Conservation (phyloP, 495 filamentous ascomycete genomes). For the Penicillium manginii region DNA sequence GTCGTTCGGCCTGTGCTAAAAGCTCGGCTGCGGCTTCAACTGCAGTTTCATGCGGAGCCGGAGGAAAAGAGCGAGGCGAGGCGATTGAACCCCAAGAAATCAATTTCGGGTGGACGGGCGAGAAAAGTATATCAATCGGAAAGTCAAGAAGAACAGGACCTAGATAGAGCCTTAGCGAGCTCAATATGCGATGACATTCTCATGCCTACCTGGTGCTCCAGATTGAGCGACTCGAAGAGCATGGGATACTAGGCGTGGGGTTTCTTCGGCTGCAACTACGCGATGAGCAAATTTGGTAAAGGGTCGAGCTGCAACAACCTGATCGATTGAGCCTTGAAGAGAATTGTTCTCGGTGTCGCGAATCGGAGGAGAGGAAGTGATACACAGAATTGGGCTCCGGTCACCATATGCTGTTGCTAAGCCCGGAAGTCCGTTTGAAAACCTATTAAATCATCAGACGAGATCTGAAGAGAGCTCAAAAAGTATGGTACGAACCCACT, state of each 20-base stretch:
- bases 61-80: conserved; percentile 23
- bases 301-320: conserved; percentile 26
- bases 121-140: conserved; percentile 34
- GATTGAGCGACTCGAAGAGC: conserved; percentile 31
- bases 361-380: conserved; percentile 34
- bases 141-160: conserved; percentile 35
- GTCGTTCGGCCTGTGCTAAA: conserved; percentile 19
- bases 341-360: conserved; percentile 36
- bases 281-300: conserved; percentile 37
- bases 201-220: conserved; percentile 28
- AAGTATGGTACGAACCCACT: conserved; percentile 25
- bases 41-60: conserved; percentile 24
- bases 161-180: conserved; percentile 2
- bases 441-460: conserved; percentile 11
- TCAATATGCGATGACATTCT: not conserved
- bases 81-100: conserved; percentile 36
- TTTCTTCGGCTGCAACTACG: conserved; percentile 30
- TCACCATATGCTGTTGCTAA: conserved; percentile 34
- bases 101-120: conserved; percentile 27
- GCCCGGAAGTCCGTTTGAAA: conserved; percentile 35
- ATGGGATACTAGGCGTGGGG: conserved; percentile 31
- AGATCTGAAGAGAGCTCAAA: not conserved
- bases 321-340: conserved; percentile 35
- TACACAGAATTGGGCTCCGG: conserved; percentile 30
- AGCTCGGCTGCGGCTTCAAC: conserved; percentile 20